Conservation (phyloP, 2,329 filamentous ascomycete species). For the Colletotrichum sp. region DNA sequence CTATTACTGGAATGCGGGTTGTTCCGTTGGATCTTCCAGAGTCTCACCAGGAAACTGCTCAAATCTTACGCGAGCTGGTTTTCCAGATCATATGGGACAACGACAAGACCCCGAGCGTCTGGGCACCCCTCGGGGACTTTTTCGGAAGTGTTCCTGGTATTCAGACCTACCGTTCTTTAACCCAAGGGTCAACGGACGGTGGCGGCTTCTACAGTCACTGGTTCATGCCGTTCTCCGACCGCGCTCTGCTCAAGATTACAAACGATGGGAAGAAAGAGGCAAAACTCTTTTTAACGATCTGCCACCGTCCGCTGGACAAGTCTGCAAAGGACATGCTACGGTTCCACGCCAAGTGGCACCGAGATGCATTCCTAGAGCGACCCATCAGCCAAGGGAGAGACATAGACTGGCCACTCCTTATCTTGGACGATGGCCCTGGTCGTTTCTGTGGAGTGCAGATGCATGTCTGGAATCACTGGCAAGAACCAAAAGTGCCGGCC, state of each 20-base stretch:
- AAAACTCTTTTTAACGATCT: constrained; percentile 1
- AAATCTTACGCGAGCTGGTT: constrained; percentile 1
- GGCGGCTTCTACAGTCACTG: constrained; percentile 16
- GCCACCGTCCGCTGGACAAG: background rate
- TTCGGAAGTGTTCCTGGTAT: constrained; percentile 16
- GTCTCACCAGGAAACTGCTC: background rate
- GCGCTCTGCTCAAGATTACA: background rate
- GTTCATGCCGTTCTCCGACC: constrained; percentile 17
- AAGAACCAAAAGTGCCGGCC: background rate
- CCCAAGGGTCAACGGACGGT: constrained; percentile 13
- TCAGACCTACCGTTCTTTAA: constrained; percentile 5
- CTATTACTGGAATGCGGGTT: constrained; percentile 5
- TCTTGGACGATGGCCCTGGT: background rate
- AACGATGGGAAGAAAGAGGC: constrained; percentile 11
- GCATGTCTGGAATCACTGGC: constrained; percentile 17
- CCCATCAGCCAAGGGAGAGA: constrained; percentile 1
- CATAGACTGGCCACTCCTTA: constrained; percentile 13
- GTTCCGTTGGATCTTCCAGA: constrained; percentile 1
- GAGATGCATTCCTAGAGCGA: constrained; percentile 6
- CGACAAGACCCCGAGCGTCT: constrained; percentile 7
- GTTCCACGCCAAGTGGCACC: constrained; percentile 17
- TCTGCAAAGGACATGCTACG: background rate
- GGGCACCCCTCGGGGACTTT: constrained; percentile 13
- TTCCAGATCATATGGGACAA: constrained; percentile 8
- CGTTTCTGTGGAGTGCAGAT: constrained; percentile 17